Evolutionary conservation across 768 basidiomycete genomes (phyloP), one percentile per base, ranked within the genome.

Genomic region (Russula lepida): DNA sequence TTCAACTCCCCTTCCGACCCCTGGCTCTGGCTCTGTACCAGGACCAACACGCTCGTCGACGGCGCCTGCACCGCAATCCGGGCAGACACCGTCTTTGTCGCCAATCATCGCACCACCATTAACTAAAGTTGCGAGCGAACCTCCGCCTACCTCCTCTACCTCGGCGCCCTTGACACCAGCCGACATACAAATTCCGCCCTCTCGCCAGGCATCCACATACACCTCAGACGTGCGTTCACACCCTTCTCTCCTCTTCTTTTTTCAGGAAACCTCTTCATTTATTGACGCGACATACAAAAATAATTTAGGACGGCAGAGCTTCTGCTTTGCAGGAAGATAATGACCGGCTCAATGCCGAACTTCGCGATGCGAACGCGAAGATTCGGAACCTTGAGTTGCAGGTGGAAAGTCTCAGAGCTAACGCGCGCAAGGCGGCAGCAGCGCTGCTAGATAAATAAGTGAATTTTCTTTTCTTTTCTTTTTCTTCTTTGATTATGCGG

Each of bases 341-440:
- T 65, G 76, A 77, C 0, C 78, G 76, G 2, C 77, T 94, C 56
- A 79, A 71, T 13, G 71, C 72, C 2, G 88, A 92, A 67, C 79
- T 95, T 48, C 81, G 90, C 30, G 91, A 92, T 27, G 86, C 89
- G 35, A 79, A 87, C 41, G 84, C 85, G 72, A 83, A 88, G 75
- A 92, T 95, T 56, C 78, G 93, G 60, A 86, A 86, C 67, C 73
- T 95, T 53, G 92, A 94, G 74, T 70, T 93, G 60, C 88, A 91
- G 74, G 82, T 92, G 21, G 90, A 93, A 74, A 77, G 78, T 15
- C 71, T 89, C 65, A 81, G 81, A 60, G 84, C 84, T 19, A 92
- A 92, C 68, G 88, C 89, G 59, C 78, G 82, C 68, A 88, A 82
- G 69, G 89, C 89, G 2, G 86, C 86, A 13, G 81, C 87, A 70